phyloP scores from a whole-genome alignment of 2,329 filamentous ascomycete genomes.

The Penicillium glabrum region DNA sequence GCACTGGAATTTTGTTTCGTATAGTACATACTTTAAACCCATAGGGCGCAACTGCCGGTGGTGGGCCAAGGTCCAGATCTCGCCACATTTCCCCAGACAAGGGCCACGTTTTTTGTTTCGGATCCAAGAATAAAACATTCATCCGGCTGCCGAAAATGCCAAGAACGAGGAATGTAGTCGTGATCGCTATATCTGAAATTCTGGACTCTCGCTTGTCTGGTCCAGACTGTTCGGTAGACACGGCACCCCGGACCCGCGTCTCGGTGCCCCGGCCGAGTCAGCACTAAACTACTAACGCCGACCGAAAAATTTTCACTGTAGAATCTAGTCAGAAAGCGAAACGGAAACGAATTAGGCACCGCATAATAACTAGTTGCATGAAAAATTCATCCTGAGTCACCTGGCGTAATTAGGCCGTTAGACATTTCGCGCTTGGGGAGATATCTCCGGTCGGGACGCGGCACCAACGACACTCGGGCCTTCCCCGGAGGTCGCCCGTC shows the following conservation, averaged over 20 bases:
- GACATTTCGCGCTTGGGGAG: neutral
- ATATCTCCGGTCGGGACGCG: conserved; percentile 8
- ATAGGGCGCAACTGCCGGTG: neutral
- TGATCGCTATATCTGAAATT: conserved; percentile 1
- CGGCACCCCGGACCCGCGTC: conserved; percentile 18
- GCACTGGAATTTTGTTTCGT: neutral
- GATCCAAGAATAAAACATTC: conserved; percentile 6
- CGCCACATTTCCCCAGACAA: conserved; percentile 23
- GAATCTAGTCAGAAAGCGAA: neutral
- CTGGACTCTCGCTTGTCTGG: conserved; percentile 1
- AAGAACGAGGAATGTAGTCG: neutral
- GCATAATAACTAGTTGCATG: neutral
- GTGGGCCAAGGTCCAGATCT: conserved; percentile 13
- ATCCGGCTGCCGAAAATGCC: neutral
- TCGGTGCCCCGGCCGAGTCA: conserved; percentile 8
- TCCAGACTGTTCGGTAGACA: conserved; percentile 19
- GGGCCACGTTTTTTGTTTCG: conserved; percentile 11
- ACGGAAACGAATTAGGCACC: neutral
- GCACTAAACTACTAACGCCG: neutral
- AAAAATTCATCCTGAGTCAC: neutral
- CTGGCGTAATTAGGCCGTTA: neutral
- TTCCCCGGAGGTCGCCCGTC: conserved; percentile 3
- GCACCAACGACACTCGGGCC: neutral
- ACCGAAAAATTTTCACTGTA: neutral
- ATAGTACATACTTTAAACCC: neutral